Evolutionary conservation across 495 filamentous ascomycete genomes (phyloP), one percentile per base, ranked within the genome.

Genomic region (Penicillium ochrochloron): DNA sequence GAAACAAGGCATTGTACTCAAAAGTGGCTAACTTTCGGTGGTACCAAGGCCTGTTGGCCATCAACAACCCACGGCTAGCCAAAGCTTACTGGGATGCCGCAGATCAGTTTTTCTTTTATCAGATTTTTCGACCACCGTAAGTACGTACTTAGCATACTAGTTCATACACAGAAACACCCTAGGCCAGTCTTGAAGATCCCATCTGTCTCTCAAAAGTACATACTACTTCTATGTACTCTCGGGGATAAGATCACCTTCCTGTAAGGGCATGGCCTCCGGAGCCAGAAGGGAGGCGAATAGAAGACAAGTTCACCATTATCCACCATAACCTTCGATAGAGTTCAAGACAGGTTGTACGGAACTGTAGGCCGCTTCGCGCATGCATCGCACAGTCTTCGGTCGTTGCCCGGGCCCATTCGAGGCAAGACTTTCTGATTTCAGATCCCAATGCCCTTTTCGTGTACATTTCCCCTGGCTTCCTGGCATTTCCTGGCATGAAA

Each of bases 241-340:
- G 23, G 48, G 1, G 14, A 52, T 15, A 2, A 29, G 31, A 29
- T 52, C 48, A 52, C 48, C 48, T 52, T 29, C 48, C 48, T 52
- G 48, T 52, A 52, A 31, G 27, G 48, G 48, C 25, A 52, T 50
- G 46, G 46, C 23, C 46, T 25, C 46, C 21, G 12, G 25, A 52
- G 48, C 1, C 2, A 17, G 27, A n/a, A n/a, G 25, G 5, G 14
- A 12, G 48, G 14, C 25, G 48, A 52, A 27, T 29, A 3, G 25
- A 29, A 52, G 48, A 48, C 12, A 12, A 48, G 48, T 27, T 5
- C 14, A 27, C 23, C 14, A 31, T 7, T 31, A 52, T 21, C 48
- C 48, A 52, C 48, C 15, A 27, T 17, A 14, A 8, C 12, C 25
- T 29, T 52, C 25, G 5, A 52, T 52, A 29, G 25, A n/a, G 48